Evolutionary conservation across 2,329 filamentous ascomycete genomes (phyloP).

Genomic region (Hypoxylon sp.): DNA sequence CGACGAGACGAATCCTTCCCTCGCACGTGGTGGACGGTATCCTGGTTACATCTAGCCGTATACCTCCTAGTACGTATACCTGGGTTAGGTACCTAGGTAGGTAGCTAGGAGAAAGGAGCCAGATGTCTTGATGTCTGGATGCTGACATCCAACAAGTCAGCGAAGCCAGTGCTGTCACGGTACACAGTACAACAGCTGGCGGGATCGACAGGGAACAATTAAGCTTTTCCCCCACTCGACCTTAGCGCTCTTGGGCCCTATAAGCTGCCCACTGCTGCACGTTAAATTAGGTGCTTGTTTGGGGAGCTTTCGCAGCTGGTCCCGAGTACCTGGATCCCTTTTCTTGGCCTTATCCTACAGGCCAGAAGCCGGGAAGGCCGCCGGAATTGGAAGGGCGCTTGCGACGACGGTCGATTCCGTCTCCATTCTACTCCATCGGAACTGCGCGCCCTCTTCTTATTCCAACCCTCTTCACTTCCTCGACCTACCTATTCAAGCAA

Average conservation of each 20-base stretch:
- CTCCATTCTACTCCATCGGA: conserved; percentile 18
- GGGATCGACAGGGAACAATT: conserved; percentile 14
- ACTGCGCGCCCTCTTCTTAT: conserved; percentile 20
- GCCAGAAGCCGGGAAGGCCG: too few relatives aligned
- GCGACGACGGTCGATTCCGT: conserved; percentile 28
- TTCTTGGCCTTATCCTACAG: too few relatives aligned
- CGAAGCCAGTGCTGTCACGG: too few relatives aligned
- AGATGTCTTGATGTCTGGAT: too few relatives aligned
- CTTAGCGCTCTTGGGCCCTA: background rate
- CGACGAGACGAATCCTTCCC: conserved; percentile 1
- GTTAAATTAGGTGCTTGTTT: background rate
- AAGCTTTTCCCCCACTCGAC: conserved; percentile 8
- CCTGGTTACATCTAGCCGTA: background rate
- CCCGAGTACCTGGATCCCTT: conserved; percentile 1
- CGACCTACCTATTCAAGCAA: conserved; percentile 18
- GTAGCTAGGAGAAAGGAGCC: too few relatives aligned
- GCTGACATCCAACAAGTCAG: conserved; percentile 9
- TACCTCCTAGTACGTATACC: too few relatives aligned
- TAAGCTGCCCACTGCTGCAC: background rate
- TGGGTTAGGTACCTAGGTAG: too few relatives aligned
- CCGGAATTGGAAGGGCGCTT: background rate
- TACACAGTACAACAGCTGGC: too few relatives aligned
- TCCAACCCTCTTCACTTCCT: background rate
- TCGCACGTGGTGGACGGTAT: conserved; percentile 1
- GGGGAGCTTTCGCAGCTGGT: background rate